phyloP scores from a whole-genome alignment of 2,329 filamentous ascomycete genomes.

The Calonectria hawksworthii region DNA sequence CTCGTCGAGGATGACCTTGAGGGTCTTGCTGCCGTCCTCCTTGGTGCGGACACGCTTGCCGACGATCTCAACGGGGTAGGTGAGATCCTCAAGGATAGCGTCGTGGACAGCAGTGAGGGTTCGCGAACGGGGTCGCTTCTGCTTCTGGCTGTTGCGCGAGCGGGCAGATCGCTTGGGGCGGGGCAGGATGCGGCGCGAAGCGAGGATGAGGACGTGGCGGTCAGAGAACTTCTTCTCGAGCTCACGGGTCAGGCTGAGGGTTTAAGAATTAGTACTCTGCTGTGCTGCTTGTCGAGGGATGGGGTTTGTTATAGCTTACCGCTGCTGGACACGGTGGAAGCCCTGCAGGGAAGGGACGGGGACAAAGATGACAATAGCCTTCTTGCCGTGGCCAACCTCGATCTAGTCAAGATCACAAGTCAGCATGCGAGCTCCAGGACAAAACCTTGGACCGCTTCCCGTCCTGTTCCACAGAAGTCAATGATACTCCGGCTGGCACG shows the following conservation, averaged over 20 bases:
- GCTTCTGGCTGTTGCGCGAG: constrained; percentile 94
- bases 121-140: constrained; percentile 98
- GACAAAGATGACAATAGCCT: constrained; percentile 99
- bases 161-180: constrained; percentile 98
- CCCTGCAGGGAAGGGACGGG: constrained; percentile 97
- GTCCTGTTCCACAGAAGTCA: constrained; percentile 74
- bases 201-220: constrained; percentile 99
- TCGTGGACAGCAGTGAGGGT: constrained; percentile 99
- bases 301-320: constrained; percentile 73
- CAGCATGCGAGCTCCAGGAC: constrained; percentile 83
- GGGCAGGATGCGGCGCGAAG: constrained; percentile 97
- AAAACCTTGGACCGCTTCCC: constrained; percentile 81
- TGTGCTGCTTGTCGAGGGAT: accelerated
- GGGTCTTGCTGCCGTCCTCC: constrained; percentile 97
- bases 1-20: constrained; percentile 99
- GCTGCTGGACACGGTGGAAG: constrained; percentile 99
- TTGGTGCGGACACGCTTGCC: constrained; percentile 99
- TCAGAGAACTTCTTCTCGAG: constrained; percentile 99
- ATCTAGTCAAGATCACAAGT: constrained; percentile 84
- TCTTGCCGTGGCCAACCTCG: constrained; percentile 99
- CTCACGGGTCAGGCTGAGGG: constrained; percentile 93
- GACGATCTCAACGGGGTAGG: constrained; percentile 99
- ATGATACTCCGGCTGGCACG: constrained; percentile 54
- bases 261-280: constrained; percentile 38
- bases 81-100: constrained; percentile 96